Evolutionary conservation across 441 rosid species (phyloP).

Genomic region (Cnidoscolus chayamansa): DNA sequence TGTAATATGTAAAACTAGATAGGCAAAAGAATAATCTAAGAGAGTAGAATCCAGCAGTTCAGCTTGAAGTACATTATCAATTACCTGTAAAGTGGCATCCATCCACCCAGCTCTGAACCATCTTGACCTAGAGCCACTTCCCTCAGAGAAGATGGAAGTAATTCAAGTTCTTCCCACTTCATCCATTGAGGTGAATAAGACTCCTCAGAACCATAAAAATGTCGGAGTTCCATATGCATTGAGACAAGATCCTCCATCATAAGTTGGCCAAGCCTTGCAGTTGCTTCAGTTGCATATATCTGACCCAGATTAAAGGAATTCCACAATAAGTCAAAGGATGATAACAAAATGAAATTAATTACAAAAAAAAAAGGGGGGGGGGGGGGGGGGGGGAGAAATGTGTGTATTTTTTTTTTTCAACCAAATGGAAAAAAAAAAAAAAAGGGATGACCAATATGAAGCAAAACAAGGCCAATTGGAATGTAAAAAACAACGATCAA

Average conservation of each 20-base stretch:
- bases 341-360: neutral
- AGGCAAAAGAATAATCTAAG: neutral
- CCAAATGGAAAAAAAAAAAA: no score
- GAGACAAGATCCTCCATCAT: conserved; percentile 86
- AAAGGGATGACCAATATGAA: no score
- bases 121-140: conserved; percentile 53
- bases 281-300: conserved; percentile 77
- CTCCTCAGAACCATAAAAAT: conserved; percentile 52
- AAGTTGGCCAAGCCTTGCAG: conserved; percentile 70
- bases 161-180: conserved; percentile 59
- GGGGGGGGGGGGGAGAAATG: no score
- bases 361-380: neutral
- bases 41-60: neutral
- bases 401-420: no score
- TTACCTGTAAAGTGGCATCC: conserved; percentile 85
- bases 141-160: conserved; percentile 49
- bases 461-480: no score
- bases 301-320: conserved; percentile 27
- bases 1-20: neutral
- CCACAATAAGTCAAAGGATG: neutral
- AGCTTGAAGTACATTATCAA: neutral
- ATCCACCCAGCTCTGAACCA: conserved; percentile 67
- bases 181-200: conserved; percentile 58
- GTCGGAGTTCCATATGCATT: conserved; percentile 61
- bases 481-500: no score